Conservation (phyloP, 495 filamentous ascomycete species). For the Neurospora sp. region DNA sequence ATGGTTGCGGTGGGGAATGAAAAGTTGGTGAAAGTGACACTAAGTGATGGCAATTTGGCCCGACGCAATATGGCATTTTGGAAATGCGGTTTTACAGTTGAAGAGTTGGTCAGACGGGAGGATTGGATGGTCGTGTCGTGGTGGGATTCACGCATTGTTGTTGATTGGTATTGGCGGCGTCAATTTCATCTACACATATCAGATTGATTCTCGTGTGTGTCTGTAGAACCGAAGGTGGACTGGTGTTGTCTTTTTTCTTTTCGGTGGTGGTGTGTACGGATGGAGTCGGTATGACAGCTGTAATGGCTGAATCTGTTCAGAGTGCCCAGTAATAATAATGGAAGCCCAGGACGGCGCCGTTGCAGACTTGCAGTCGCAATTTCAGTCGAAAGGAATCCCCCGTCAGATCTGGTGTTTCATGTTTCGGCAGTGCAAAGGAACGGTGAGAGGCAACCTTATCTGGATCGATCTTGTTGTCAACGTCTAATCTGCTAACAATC, state of each 20-base stretch:
- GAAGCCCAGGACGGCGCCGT: neutral
- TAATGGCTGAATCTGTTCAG: neutral
- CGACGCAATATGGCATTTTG: conserved; percentile 1
- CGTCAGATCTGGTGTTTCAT: neutral
- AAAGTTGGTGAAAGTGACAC: neutral
- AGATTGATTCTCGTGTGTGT: neutral
- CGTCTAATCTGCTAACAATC: neutral
- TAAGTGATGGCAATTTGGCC: neutral
- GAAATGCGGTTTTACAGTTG: neutral
- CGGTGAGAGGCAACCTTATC: neutral
- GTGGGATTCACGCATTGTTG: neutral
- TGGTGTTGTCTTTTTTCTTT: neutral
- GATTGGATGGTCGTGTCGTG: neutral
- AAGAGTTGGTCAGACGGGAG: neutral
- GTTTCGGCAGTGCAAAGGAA: neutral
- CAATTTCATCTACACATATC: neutral
- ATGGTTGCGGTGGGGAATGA: neutral
- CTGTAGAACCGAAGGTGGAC: neutral
- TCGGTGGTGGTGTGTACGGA: neutral
- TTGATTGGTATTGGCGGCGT: neutral
- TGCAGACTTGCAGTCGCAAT: neutral
- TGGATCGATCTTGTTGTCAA: neutral
- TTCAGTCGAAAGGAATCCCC: neutral
- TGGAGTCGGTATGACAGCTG: neutral
- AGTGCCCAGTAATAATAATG: neutral